Conservation (phyloP, 768 basidiomycete species). For the Termitomyces eurrhizus region DNA sequence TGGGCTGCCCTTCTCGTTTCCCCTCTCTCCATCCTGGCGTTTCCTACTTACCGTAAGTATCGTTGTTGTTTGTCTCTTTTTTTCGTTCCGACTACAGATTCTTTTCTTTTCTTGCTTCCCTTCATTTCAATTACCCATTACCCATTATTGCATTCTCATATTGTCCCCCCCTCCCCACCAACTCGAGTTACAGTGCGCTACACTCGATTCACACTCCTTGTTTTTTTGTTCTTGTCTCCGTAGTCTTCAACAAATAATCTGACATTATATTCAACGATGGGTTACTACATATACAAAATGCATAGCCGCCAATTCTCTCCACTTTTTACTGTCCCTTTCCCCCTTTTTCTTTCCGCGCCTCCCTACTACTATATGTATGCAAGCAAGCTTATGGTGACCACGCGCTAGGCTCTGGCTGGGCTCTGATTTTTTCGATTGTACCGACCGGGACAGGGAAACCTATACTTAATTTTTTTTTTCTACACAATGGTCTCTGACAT, state of each 20-base stretch:
- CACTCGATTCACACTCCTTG: constrained; percentile 16
- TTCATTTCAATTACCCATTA: not conserved
- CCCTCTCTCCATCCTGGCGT: constrained; percentile 7
- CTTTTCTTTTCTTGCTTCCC: not conserved
- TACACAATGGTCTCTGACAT: not conserved
- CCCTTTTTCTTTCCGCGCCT: not conserved
- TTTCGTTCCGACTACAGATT: constrained; percentile 3
- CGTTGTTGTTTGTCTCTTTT: not conserved
- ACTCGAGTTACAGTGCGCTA: constrained; percentile 19
- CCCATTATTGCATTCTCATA: constrained; percentile 1
- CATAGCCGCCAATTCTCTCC: not conserved
- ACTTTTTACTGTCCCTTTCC: not conserved
- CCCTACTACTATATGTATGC: constrained; percentile 3
- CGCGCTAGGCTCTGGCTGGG: not conserved
- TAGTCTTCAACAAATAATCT: not conserved
- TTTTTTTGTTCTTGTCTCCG: constrained; percentile 1
- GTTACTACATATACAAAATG: constrained; percentile 1
- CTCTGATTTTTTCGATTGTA: constrained; percentile 4
- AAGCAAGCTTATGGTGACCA: not conserved
- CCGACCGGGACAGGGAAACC: constrained; percentile 7
- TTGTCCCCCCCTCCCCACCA: constrained; percentile 3
- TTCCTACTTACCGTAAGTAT: constrained; percentile 13
- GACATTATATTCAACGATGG: constrained; percentile 4
- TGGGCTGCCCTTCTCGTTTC: constrained; percentile 4
- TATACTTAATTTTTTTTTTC: not conserved